These are phyloP conservation scores for Oenanthe sinensis DNA, from an alignment of 129 eudicot species.

Conservation along the genomic window DNA sequence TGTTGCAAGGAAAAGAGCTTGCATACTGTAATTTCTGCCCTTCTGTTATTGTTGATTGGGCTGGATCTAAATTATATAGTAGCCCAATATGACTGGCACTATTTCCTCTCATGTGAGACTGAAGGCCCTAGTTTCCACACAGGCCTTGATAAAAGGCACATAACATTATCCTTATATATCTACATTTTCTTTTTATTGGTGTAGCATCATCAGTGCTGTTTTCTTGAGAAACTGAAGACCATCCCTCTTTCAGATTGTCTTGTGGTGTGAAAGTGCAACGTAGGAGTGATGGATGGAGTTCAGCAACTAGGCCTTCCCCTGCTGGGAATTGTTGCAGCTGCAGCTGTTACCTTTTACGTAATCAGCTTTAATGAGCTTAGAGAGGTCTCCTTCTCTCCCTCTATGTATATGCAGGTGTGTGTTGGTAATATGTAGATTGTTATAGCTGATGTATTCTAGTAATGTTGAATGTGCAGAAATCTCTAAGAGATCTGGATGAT, in stretches of 20 bases:
- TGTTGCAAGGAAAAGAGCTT: no score
- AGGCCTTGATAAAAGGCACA: not conserved
- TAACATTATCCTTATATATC: not conserved
- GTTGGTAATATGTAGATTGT: not conserved
- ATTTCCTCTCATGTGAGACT: not conserved
- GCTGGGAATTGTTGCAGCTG: conserved; percentile 71
- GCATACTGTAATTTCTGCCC: not conserved
- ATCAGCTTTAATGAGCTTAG: conserved; percentile 83
- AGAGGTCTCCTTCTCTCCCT: conserved; percentile 39
- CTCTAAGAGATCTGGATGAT: conserved; percentile 65
- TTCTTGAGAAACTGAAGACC: not conserved
- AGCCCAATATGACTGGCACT: not conserved
- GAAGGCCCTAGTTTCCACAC: not conserved
- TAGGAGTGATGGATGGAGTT: conserved; percentile 47
- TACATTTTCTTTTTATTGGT: not conserved
- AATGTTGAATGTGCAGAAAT: conserved; percentile 42
- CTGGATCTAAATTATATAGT: not conserved
- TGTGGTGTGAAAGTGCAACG: not conserved
- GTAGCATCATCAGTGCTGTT: not conserved
- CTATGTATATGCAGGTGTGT: not conserved
- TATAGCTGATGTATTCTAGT: not conserved
- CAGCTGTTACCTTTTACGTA: conserved; percentile 82
- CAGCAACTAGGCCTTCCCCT: conserved; percentile 72
- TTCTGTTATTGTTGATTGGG: not conserved
- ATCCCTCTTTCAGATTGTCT: not conserved